A percentile compares a stretch with the other conserved stretches of the same genome.
Evolutionary conservation across 148 eudicot genomes (phyloP).

Genomic region (Vaccinium vitisidaea): DNA sequence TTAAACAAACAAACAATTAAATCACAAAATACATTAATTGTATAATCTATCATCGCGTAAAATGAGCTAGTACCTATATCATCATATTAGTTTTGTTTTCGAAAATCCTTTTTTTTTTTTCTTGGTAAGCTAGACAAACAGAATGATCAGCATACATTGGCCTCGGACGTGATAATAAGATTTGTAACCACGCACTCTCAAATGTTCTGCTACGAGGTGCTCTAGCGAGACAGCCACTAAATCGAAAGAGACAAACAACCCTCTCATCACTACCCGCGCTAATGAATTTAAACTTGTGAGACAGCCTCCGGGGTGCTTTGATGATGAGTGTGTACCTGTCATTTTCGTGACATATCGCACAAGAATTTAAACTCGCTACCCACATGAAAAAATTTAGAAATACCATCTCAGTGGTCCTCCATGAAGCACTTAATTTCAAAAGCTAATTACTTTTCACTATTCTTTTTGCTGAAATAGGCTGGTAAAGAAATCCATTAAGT

Average conservation of each 20-base stretch:
- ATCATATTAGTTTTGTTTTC: too few relatives aligned
- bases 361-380: background rate
- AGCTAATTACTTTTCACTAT: background rate
- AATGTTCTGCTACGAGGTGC: background rate
- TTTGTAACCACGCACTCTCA: too few relatives aligned
- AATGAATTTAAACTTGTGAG: too few relatives aligned
- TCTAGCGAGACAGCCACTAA: background rate
- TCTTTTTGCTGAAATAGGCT: slow-evolving; percentile 7
- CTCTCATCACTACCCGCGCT: background rate
- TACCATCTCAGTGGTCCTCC: background rate
- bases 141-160: too few relatives aligned
- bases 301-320: too few relatives aligned
- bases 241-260: background rate
- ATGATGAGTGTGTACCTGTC: too few relatives aligned
- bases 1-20: background rate
- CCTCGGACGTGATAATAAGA: too few relatives aligned
- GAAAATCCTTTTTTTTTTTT: too few relatives aligned
- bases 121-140: too few relatives aligned
- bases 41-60: background rate
- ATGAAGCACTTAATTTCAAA: background rate
- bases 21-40: background rate
- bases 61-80: too few relatives aligned
- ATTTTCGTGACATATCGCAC: background rate
- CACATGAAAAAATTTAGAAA: background rate
- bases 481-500: slow-evolving; percentile 4